Evolutionary conservation across 2,329 filamentous ascomycete species (phyloP), one percentile per base, ranked within the genome.

Genomic region (Fusarium papillatum): DNA sequence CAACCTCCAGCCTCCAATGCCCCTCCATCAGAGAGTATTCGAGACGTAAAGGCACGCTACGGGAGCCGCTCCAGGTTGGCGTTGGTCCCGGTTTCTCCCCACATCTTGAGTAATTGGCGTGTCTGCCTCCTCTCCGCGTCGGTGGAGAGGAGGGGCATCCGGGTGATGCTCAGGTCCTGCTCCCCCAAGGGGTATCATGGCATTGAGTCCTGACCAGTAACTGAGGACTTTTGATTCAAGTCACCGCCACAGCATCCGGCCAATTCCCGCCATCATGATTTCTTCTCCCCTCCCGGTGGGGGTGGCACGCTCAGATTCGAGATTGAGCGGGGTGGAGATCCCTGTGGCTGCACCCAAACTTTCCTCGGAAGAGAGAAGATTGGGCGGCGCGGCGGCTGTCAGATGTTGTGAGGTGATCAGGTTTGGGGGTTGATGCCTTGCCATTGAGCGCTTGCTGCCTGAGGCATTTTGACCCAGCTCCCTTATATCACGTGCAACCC

Each of bases 51-150:
- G 64, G 31, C 57, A 72, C 50, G 62, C 66, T 76, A 67, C 74
- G 71, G 73, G 73, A 74, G 73, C 73, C 69, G 72, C 74, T 76
- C 63, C 38, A 68, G n/a, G 46, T 60, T 66, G 69, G 65, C 64
- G 36, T 59, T 59, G 53, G 38, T 71, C 66, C 77, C 77, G 77
- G 75, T 79, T 76, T 79, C 76, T 79, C 77, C 77, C 77, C 77
- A 79, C 77, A 78, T 43, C 72, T 71, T 76, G 70, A 59, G 63
- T 61, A 41, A 61, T 61, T 69, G 70, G 72, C 63, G 70, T 73
- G 43, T 34, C 70, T 59, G 38, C 41, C 65, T 64, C 22, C 36
- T 46, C 24, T 46, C 57, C 59, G 66, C 60, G 48, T 74, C 66
- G 72, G 70, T 74, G 64, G 73, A 69, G 70, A 68, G 65, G 36